These are phyloP conservation scores for Metschnikowia borealis DNA, from an alignment of 805 yeast species.

Conservation along the genomic window DNA sequence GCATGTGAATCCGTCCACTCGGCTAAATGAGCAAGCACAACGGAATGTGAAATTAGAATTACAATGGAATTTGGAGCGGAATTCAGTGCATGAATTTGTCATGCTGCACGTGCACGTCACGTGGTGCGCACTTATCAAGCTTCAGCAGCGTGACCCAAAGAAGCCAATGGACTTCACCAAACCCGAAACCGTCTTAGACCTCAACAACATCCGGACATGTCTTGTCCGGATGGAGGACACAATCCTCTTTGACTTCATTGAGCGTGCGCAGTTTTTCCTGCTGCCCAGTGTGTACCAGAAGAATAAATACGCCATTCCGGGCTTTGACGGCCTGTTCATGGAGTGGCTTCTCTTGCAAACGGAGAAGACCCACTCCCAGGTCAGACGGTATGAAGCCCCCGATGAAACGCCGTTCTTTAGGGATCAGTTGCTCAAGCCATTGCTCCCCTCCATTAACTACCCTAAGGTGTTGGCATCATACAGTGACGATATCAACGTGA, in stretches of 20 bases:
- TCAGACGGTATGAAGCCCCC: conserved; percentile 89
- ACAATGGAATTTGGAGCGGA: too few species aligned
- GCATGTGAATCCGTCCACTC: too few species aligned
- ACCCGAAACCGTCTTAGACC: conserved; percentile 76
- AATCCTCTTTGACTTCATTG: conserved; percentile 86
- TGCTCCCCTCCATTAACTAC: conserved; percentile 74
- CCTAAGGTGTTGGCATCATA: conserved; percentile 76
- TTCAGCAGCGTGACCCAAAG: neutral
- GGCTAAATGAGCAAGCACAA: neutral
- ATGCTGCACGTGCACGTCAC: neutral
- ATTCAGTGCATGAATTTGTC: neutral
- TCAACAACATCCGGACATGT: conserved; percentile 78
- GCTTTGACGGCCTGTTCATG: conserved; percentile 74
- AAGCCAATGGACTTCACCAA: conserved; percentile 72
- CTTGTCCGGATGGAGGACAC: conserved; percentile 95
- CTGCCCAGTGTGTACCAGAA: conserved; percentile 70
- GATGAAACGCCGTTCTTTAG: conserved; percentile 93
- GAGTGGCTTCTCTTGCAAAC: conserved; percentile 80
- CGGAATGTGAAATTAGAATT: neutral
- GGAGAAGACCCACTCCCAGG: conserved; percentile 63
- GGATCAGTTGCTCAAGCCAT: conserved; percentile 55
- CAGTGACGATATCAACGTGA: conserved; percentile 71
- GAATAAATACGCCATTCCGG: conserved; percentile 55
- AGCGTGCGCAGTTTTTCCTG: conserved; percentile 81
- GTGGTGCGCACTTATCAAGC: neutral